Evolutionary conservation across 2,329 filamentous ascomycete species (phyloP).

Genomic region (Colletotrichum tropicale): DNA sequence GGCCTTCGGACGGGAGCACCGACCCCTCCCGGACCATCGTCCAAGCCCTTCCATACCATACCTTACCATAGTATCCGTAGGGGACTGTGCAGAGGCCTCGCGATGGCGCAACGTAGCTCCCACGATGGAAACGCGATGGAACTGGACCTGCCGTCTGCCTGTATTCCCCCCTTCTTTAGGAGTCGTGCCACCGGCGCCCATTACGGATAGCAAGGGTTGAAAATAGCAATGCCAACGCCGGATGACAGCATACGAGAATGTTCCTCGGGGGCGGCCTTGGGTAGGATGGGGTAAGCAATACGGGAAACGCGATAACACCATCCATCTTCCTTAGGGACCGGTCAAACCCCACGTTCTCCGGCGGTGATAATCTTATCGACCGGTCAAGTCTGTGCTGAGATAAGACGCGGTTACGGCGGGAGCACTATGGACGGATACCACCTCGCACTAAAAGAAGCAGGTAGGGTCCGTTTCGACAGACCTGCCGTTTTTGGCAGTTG

Average conservation of each 20-base stretch:
- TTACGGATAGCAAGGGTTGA: not conserved
- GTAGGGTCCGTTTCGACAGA: not conserved
- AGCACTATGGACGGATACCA: not conserved
- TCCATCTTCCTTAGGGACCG: not conserved
- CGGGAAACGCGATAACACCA: not conserved
- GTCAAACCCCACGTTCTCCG: not conserved
- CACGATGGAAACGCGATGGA: not conserved
- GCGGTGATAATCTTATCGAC: not conserved
- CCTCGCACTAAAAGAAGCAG: not conserved
- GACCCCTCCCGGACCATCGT: not conserved
- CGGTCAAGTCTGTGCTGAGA: not conserved
- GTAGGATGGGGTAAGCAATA: not conserved
- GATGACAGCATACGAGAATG: constrained; percentile 9
- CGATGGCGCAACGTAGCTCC: not conserved
- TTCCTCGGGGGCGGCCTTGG: not conserved
- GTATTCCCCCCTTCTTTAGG: not conserved
- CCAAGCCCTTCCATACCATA: not conserved
- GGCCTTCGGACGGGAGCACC: not conserved
- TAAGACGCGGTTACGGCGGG: not conserved
- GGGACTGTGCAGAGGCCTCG: not conserved
- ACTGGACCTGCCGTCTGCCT: not conserved
- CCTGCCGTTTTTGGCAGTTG: not conserved
- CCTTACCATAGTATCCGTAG: not conserved
- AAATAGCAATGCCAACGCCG: constrained; percentile 1
- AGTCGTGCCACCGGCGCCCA: not conserved